These are phyloP conservation scores for Eremomyces bilateralis DNA, from an alignment of 495 filamentous ascomycete genomes.

Conservation along the genomic window DNA sequence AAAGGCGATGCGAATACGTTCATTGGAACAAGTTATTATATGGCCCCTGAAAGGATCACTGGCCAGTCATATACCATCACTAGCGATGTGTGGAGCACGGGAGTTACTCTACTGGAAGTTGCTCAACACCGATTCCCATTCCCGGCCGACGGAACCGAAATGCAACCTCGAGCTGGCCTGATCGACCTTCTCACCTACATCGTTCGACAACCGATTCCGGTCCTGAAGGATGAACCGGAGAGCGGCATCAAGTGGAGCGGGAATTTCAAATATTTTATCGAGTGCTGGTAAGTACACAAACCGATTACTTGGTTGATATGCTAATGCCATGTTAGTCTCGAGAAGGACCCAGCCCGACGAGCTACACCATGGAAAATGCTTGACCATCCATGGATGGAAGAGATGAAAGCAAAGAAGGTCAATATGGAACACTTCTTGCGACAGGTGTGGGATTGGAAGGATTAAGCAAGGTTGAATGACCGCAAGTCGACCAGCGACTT, in stretches of 20 bases:
- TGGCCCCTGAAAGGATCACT: slow-evolving; percentile 95
- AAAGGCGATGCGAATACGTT: slow-evolving; percentile 98
- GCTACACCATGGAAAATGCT: slow-evolving; percentile 97
- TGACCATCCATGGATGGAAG: slow-evolving; percentile 94
- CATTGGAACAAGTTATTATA: slow-evolving; percentile 97
- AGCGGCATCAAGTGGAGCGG: slow-evolving; percentile 73
- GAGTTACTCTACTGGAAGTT: slow-evolving; percentile 89
- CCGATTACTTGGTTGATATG: slow-evolving; percentile 5
- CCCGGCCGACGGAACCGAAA: slow-evolving; percentile 86
- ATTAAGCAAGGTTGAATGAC: no score
- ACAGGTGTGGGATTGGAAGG: slow-evolving; percentile 89
- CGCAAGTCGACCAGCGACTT: no score
- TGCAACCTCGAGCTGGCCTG: slow-evolving; percentile 64
- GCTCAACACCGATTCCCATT: slow-evolving; percentile 97
- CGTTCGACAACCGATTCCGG: slow-evolving; percentile 84
- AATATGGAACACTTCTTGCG: slow-evolving; percentile 85
- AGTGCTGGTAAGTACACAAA: slow-evolving; percentile 67
- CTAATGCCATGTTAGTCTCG: slow-evolving; percentile 38
- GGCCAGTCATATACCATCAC: slow-evolving; percentile 97
- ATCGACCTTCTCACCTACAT: slow-evolving; percentile 96
- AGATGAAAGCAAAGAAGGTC: slow-evolving; percentile 87
- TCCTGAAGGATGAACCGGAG: slow-evolving; percentile 79
- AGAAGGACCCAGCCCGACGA: slow-evolving; percentile 72
- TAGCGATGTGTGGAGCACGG: slow-evolving; percentile 91
- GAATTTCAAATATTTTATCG: slow-evolving; percentile 97